Conservation (phyloP, 148 eudicot species). For the Rhododendron ferrugineum region DNA sequence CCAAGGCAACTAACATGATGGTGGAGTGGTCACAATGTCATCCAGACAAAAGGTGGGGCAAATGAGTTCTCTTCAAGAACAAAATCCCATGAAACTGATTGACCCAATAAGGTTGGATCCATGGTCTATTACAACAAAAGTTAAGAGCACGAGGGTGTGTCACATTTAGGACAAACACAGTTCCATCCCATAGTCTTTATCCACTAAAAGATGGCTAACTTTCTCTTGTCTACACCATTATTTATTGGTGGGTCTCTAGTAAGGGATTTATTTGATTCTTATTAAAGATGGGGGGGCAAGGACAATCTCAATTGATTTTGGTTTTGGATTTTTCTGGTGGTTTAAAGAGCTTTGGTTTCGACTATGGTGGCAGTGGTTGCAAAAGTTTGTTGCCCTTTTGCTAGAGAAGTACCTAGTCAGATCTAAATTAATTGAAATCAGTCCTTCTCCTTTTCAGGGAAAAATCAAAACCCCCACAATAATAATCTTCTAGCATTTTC, state of each 20-base stretch:
- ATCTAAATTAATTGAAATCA: neutral
- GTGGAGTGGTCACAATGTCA: conserved; percentile 25
- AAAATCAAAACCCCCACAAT: neutral
- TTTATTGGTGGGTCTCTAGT: conserved; percentile 18
- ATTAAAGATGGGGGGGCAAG: conserved; percentile 31
- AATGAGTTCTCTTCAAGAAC: conserved; percentile 13
- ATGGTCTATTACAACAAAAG: neutral
- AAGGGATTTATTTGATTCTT: conserved; percentile 15
- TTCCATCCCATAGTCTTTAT: conserved; percentile 17
- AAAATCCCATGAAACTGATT: conserved; percentile 21
- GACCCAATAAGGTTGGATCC: conserved; percentile 25
- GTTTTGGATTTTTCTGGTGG: conserved; percentile 20
- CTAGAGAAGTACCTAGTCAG: neutral
- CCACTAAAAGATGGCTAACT: conserved; percentile 23
- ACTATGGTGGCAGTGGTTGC: conserved; percentile 10
- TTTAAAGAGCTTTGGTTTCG: conserved; percentile 4
- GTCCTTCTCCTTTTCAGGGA: neutral
- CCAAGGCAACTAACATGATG: conserved; percentile 25
- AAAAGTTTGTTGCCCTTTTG: conserved; percentile 8
- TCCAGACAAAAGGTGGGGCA: conserved; percentile 27
- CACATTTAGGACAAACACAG: conserved; percentile 27
- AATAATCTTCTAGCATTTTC: neutral
- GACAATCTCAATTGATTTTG: conserved; percentile 32
- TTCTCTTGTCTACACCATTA: conserved; percentile 19
- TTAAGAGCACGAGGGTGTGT: conserved; percentile 3